Base-by-base conservation (phyloP, 1,284 basidiomycete genomes). In the Irpex rosettiformis region DNA sequence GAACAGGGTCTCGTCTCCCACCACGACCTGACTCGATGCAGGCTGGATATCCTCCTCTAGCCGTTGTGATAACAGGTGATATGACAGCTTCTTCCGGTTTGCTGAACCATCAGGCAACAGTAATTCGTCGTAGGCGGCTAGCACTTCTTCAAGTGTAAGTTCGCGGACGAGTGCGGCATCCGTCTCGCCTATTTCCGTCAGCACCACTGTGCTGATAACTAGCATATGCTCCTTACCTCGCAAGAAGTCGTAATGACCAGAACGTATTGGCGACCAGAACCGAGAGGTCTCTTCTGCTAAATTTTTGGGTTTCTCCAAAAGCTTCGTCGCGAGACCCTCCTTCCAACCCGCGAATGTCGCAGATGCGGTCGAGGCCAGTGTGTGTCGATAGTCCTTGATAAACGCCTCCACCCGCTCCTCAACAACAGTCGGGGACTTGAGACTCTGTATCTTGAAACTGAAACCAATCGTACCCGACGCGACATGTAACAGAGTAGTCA, bases 361-460 rank as follows among this genome's bases (percentile, higher is more conserved):
- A 0, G 48, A 56, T 4, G 64, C n/a, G 57, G 70, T 61, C 13
- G 18, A 49, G 6, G 61, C 63, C 18, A 72, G 61, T 2, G 30
- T 54, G n/a, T 56, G 60, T 7, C 64, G 64, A 56, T 67, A 67
- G 1, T 57, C 54, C 51, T 59, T 59, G 4, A 70, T 55, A 62
- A 72, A 72, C 2, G 63, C 63, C 8, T 70, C 67, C 10, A 71
- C 65, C 18, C 70, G 65, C 25, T 65, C 62, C 57, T 72, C 70
- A 18, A 69, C 54, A 55, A 58, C 59, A 54, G 64, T 61, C 0
- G 70, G 69, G 2, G 66, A 25, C 30, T 64, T 65, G 5, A 64
- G 55, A 58, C 67, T 69, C 57, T 72, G 71, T 11, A 72, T 61
- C 49, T 66, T 66, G 58, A 72, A 62, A 1, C 63, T 61, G 42